Evolutionary conservation across 805 yeast genomes (phyloP).

Genomic region (Isabelozyma gotoi): DNA sequence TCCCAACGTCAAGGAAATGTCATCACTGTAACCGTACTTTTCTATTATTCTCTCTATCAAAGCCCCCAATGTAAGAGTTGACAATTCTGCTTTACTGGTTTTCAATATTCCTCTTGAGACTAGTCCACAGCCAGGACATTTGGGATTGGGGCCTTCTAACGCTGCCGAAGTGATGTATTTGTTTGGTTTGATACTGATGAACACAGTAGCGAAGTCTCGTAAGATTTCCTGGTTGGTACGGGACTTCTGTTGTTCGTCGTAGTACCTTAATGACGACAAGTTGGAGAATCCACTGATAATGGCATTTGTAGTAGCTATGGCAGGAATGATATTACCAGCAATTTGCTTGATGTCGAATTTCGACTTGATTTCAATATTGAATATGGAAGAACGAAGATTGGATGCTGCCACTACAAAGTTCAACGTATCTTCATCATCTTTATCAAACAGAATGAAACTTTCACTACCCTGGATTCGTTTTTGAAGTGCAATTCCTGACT

Average conservation of each 20-base stretch:
- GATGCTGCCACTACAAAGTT: slow-evolving; percentile 86
- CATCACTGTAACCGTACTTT: slow-evolving; percentile 53
- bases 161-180: slow-evolving; percentile 66
- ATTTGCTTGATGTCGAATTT: slow-evolving; percentile 89
- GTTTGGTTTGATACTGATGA: slow-evolving; percentile 48
- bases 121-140: slow-evolving; percentile 68
- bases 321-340: slow-evolving; percentile 98
- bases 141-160: slow-evolving; percentile 60
- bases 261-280: slow-evolving; percentile 62
- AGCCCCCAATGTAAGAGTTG: slow-evolving; percentile 40
- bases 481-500: slow-evolving; percentile 51
- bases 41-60: slow-evolving; percentile 50
- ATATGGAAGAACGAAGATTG: slow-evolving; percentile 70
- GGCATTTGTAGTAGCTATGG: slow-evolving; percentile 97
- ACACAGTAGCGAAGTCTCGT: slow-evolving; percentile 28
- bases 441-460: slow-evolving; percentile 67
- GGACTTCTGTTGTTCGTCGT: slow-evolving; percentile 15
- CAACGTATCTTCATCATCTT: slow-evolving; percentile 91
- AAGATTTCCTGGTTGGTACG: too few species aligned
- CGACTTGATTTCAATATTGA: slow-evolving; percentile 67
- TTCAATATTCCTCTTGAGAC: slow-evolving; percentile 51
- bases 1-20: slow-evolving; percentile 61
- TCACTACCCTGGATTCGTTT: slow-evolving; percentile 41
- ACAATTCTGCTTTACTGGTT: slow-evolving; percentile 24
- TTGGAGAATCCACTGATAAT: slow-evolving; percentile 89